phyloP scores from a whole-genome alignment of 768 basidiomycete genomes.

The Lenzites betulinus region DNA sequence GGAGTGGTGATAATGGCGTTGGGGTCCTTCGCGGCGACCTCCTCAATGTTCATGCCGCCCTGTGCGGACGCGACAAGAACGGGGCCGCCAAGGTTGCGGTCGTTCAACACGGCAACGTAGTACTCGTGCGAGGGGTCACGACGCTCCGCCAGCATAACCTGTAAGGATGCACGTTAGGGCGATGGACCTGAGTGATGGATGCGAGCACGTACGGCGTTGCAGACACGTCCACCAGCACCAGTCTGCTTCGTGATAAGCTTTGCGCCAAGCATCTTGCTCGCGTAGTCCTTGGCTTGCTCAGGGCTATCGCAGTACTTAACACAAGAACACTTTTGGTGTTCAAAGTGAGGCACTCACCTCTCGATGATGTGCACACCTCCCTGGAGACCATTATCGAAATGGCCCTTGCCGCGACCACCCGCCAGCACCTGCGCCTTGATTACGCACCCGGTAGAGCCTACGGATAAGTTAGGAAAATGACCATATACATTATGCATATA shows the following conservation, averaged over 20 bases:
- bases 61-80: conserved; percentile 93
- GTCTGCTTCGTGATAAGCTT: conserved; percentile 99
- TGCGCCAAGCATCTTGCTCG: conserved; percentile 90
- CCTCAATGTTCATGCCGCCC: conserved; percentile 99
- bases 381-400: conserved; percentile 93
- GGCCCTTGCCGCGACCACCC: conserved; percentile 97
- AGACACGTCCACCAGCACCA: conserved; percentile 86
- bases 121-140: conserved; percentile 94
- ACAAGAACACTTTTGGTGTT: neutral
- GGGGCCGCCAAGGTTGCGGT: conserved; percentile 84
- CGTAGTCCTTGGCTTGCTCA: conserved; percentile 84
- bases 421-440: conserved; percentile 99
- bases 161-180: neutral
- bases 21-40: conserved; percentile 96
- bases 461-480: neutral
- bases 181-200: neutral
- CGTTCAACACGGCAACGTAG: conserved; percentile 96
- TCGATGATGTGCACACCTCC: conserved; percentile 96
- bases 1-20: conserved; percentile 93
- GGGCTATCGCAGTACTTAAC: conserved; percentile 50
- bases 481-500: neutral
- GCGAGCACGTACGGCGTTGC: conserved; percentile 78
- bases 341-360: conserved; percentile 50
- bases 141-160: conserved; percentile 99
- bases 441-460: conserved; percentile 79